Evolutionary conservation across 192 early-diverging fungal species (phyloP).

Genomic region (Radiomyces spectabilis): DNA sequence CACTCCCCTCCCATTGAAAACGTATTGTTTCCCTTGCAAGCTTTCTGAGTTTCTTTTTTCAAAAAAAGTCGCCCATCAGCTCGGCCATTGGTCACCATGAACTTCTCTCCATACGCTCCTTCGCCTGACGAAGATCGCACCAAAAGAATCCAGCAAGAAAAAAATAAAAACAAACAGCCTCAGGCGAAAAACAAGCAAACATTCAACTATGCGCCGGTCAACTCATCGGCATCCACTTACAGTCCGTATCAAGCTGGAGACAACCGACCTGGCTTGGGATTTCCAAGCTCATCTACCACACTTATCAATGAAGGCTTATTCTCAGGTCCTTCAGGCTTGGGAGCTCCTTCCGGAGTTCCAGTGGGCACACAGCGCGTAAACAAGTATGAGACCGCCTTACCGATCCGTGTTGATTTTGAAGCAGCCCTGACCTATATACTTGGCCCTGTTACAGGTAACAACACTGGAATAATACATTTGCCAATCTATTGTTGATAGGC

Average conservation of each 20-base stretch:
- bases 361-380: slow-evolving; percentile 49
- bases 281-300: not conserved
- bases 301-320: not conserved
- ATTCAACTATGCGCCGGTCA: not conserved
- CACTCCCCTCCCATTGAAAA: too few relatives aligned
- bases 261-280: slow-evolving; percentile 12
- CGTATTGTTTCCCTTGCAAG: too few relatives aligned
- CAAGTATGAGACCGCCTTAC: slow-evolving; percentile 69
- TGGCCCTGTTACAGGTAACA: slow-evolving; percentile 42
- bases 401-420: slow-evolving; percentile 67
- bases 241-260: slow-evolving; percentile 24
- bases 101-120: slow-evolving; percentile 38
- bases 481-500: slow-evolving; percentile 4
- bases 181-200: not conserved
- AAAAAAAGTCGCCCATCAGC: too few relatives aligned
- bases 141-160: slow-evolving; percentile 3
- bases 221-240: not conserved
- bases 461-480: not conserved
- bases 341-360: slow-evolving; percentile 18
- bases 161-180: slow-evolving; percentile 1
- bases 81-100: too few relatives aligned
- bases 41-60: too few relatives aligned
- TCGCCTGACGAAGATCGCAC: slow-evolving; percentile 36
- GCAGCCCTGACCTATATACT: slow-evolving; percentile 63
- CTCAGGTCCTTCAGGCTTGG: slow-evolving; percentile 8